A percentile compares a stretch with the other conserved stretches of the same genome.
Evolutionary conservation across 2,329 filamentous ascomycete species (phyloP).

Genomic region (Fusarium mundagurra): DNA sequence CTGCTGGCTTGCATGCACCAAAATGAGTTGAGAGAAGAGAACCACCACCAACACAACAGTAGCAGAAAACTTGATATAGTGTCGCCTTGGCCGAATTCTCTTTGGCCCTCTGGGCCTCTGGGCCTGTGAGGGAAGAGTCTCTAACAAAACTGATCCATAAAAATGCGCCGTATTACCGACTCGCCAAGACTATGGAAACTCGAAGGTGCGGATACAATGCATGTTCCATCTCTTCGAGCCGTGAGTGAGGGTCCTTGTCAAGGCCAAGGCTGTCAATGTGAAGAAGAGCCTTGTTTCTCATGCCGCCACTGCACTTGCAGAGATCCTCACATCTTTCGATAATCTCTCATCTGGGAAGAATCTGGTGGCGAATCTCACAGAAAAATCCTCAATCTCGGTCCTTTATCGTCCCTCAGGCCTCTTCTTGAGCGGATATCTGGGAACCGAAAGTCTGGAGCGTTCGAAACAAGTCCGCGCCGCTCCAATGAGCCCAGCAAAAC

Average conservation of each 20-base stretch:
- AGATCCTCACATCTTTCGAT: not conserved
- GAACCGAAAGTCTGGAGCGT: conserved; percentile 34
- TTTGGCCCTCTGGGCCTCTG: not conserved
- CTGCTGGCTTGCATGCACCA: not conserved
- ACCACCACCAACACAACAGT: conserved; percentile 1
- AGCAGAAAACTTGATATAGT: conserved; percentile 8
- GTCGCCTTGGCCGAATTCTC: not conserved
- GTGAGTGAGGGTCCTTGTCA: conserved; percentile 2
- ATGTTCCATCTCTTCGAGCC: conserved; percentile 10
- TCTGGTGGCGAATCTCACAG: not conserved
- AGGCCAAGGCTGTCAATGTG: conserved; percentile 1
- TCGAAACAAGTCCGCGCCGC: conserved; percentile 29
- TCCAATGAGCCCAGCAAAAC: conserved; percentile 20
- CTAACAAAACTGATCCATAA: not conserved
- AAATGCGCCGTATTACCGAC: conserved; percentile 2
- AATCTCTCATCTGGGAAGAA: not conserved
- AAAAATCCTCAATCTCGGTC: conserved; percentile 15
- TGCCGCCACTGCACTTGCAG: conserved; percentile 13
- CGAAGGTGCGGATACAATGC: conserved; percentile 19
- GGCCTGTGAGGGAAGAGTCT: not conserved
- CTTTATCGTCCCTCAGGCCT: not conserved
- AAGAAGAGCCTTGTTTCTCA: conserved; percentile 8
- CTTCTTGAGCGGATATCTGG: conserved; percentile 11
- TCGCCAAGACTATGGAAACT: conserved; percentile 13
- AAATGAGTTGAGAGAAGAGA: not conserved